These are phyloP conservation scores for Alternaria sp. DNA, from an alignment of 2,329 filamentous ascomycete species.

Conservation along the genomic window DNA sequence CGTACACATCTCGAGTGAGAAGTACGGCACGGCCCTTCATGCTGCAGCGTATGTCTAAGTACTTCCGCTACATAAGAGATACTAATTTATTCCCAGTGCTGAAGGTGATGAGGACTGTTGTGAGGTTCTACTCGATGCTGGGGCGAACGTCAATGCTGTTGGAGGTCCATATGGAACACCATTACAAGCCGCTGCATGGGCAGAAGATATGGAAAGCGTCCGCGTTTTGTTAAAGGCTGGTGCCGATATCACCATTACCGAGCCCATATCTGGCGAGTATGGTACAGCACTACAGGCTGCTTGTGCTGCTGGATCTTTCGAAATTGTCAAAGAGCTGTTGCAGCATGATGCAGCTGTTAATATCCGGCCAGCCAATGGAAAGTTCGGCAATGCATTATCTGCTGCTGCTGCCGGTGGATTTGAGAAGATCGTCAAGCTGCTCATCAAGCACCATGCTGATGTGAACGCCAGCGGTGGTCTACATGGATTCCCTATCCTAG, in stretches of 20 bases:
- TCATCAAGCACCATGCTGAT: constrained; percentile 28
- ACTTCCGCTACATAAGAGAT: background rate
- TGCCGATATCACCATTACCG: constrained; percentile 21
- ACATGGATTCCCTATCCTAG: constrained; percentile 26
- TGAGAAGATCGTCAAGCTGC: constrained; percentile 17
- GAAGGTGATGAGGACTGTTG: constrained; percentile 26
- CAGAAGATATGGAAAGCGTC: constrained; percentile 25
- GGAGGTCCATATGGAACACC: constrained; percentile 30
- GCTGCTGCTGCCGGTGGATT: constrained; percentile 21
- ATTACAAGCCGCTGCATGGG: constrained; percentile 28
- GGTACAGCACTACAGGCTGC: constrained; percentile 36
- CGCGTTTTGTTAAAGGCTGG: constrained; percentile 23
- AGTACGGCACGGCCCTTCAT: constrained; percentile 32
- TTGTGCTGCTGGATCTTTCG: constrained; percentile 19
- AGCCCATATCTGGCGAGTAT: constrained; percentile 24
- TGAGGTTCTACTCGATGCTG: constrained; percentile 27
- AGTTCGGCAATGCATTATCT: constrained; percentile 22
- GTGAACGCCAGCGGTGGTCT: constrained; percentile 27
- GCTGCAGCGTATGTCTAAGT: constrained; percentile 25
- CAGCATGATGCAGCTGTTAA: constrained; percentile 29
- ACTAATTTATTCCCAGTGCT: constrained; percentile 12
- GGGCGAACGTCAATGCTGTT: constrained; percentile 28
- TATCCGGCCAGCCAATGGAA: constrained; percentile 24
- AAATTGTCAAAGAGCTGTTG: constrained; percentile 25
- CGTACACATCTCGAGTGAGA: constrained; percentile 24